A percentile compares a stretch with the other conserved stretches of the same genome.
phyloP scores from a whole-genome alignment of 176 grass and related monocot genomes.

The Dactylis glomerata region DNA sequence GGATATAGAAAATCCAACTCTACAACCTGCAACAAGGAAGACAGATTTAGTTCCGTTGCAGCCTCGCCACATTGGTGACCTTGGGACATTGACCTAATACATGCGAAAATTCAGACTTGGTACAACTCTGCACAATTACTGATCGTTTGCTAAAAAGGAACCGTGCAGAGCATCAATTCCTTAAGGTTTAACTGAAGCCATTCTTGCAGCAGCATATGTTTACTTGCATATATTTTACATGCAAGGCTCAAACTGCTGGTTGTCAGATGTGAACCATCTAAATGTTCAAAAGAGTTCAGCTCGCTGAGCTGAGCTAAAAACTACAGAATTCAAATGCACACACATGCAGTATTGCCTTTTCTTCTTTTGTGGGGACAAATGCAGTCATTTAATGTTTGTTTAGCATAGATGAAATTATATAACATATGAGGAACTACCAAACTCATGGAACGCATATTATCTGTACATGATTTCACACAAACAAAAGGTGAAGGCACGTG shows the following conservation, averaged over 20 bases:
- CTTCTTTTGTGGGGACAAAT: not conserved
- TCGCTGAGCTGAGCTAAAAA: not conserved
- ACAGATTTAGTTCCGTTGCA: constrained; percentile 9
- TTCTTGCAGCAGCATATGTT: not conserved
- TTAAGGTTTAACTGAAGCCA: not conserved
- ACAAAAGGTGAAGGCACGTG: not conserved
- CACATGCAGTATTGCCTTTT: not conserved
- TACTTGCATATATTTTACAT: not conserved
- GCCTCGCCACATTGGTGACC: not conserved
- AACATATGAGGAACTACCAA: not conserved
- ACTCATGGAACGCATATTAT: not conserved
- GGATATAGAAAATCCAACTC: constrained; percentile 91
- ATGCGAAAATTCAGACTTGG: not conserved
- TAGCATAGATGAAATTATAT: not conserved
- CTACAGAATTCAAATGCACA: not conserved
- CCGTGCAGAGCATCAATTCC: not conserved
- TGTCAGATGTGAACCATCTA: not conserved
- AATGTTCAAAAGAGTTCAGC: not conserved
- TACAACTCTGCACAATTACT: not conserved
- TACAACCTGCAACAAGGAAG: constrained; percentile 50
- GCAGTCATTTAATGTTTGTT: not conserved
- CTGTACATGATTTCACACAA: not conserved
- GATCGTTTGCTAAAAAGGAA: not conserved
- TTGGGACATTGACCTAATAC: not conserved
- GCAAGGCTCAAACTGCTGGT: not conserved